Conservation (phyloP, 2,329 filamentous ascomycete genomes). For the Didymella keratinophila region DNA sequence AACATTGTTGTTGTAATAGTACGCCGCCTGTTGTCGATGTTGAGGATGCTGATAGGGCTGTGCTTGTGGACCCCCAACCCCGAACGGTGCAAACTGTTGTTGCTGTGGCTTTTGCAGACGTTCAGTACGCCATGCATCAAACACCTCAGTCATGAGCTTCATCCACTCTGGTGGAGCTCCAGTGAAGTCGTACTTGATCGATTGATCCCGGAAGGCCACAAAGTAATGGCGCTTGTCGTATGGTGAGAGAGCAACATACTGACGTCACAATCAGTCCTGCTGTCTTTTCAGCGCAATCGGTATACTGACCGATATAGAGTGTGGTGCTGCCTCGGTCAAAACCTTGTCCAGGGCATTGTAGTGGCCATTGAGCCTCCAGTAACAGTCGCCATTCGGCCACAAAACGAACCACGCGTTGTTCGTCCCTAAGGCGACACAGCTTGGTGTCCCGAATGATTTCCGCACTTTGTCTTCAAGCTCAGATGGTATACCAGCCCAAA, state of each 20-base stretch:
- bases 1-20: constrained; percentile 15
- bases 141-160: constrained; percentile 45
- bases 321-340: constrained; percentile 35
- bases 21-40: constrained; percentile 18
- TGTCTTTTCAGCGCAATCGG: neutral
- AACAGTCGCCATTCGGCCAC: constrained; percentile 42
- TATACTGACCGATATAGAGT: constrained; percentile 40
- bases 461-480: constrained; percentile 46
- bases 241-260: constrained; percentile 48
- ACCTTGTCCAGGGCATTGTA: constrained; percentile 42
- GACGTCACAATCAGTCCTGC: neutral
- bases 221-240: constrained; percentile 47
- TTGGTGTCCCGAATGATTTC: constrained; percentile 44
- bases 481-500: constrained; percentile 45
- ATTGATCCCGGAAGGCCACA: constrained; percentile 42
- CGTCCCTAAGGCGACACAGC: constrained; percentile 40
- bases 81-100: constrained; percentile 6
- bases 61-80: constrained; percentile 15
- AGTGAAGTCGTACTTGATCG: constrained; percentile 46
- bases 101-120: constrained; percentile 31
- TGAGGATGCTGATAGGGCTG: constrained; percentile 17
- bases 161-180: constrained; percentile 45
- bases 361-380: constrained; percentile 46
- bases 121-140: constrained; percentile 40
- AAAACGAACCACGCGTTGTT: constrained; percentile 46